Evolutionary conservation across 805 yeast species (phyloP).

Genomic region (Yamadazyma philogaea): DNA sequence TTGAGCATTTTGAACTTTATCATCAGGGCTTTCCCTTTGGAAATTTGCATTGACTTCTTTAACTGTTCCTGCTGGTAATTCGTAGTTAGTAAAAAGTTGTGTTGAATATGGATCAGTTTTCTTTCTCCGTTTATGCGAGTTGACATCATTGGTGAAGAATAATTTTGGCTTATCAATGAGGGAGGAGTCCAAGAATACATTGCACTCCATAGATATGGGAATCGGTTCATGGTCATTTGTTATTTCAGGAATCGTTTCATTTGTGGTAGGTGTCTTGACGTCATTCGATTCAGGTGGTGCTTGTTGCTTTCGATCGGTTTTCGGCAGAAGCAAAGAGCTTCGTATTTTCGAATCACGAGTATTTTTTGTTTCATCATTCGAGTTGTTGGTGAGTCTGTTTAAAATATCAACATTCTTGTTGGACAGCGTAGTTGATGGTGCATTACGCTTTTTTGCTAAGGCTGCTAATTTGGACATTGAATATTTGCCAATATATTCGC

Average conservation of each 20-base stretch:
- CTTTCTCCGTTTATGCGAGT: slow-evolving; percentile 20
- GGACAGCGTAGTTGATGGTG: not conserved
- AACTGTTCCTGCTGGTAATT: slow-evolving; percentile 28
- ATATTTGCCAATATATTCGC: slow-evolving; percentile 1
- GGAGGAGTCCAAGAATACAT: slow-evolving; percentile 7
- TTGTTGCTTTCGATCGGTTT: not conserved
- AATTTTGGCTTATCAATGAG: slow-evolving; percentile 4
- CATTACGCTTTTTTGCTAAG: slow-evolving; percentile 42
- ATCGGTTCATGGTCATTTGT: not conserved
- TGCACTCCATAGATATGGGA: not conserved
- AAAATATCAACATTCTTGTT: slow-evolving; percentile 20
- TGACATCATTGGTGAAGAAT: slow-evolving; percentile 2
- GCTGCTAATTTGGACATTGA: slow-evolving; percentile 41
- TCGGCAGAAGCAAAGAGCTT: not conserved
- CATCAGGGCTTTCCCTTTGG: slow-evolving; percentile 79
- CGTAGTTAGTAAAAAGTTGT: slow-evolving; percentile 41
- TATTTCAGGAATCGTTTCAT: not conserved
- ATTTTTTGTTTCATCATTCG: not conserved
- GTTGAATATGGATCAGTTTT: slow-evolving; percentile 14
- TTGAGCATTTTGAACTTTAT: slow-evolving; percentile 60
- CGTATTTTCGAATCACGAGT: slow-evolving; percentile 6
- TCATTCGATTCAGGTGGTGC: not conserved
- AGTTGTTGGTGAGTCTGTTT: slow-evolving; percentile 11
- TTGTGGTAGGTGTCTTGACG: not conserved
- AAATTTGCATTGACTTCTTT: slow-evolving; percentile 53